Base-by-base conservation (phyloP, 1,284 basidiomycete genomes). In the Porogramme epimiltina region DNA sequence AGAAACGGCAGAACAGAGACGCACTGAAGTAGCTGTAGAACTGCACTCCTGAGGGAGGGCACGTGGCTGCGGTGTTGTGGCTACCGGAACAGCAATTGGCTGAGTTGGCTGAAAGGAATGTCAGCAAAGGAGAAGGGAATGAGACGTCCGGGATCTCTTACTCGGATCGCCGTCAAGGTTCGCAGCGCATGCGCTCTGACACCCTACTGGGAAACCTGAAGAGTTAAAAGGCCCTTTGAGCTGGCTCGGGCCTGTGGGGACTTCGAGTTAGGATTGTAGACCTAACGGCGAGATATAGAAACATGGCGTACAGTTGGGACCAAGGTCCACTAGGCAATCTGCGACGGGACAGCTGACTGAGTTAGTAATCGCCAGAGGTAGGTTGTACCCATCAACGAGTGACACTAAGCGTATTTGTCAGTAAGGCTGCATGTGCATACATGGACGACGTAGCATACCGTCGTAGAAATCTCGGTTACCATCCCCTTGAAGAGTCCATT, bases 11-110 rank as follows among this genome's bases (percentile, higher is more conserved):
- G 22, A 15, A 15, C 8, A 23, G 8, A 23, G 51, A 16, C 34
- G 16, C 36, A 68, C 67, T 68, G 57, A 68, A 68, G 52, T 63
- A 68, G 51, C 50, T 56, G 60, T 80, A 80, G 62, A 67, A 73
- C 22, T 65, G 55, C 2, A 77, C 73, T 22, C 73, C 73, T 9
- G 70, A 71, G 0, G 70, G 43, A 9, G 77, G 77, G 58, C 77
- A 79, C 0, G 76, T 75, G 4, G 61, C 66, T 0, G 73, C 67
- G 4, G 76, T 78, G 62, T 66, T 64, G 59, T 71, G 64, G 23
- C 58, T 60, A 15, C 77, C 78, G 4, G 72, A 69, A 22, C 77
- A 80, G 66, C 79, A 80, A 61, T 75, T 72, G 0, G 70, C 56
- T 0, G 70, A 73, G 56, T 74, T 56, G 25, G 51, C 70, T 71